Conservation (phyloP, 805 yeast species). For the Metschnikowia peoriensis region DNA sequence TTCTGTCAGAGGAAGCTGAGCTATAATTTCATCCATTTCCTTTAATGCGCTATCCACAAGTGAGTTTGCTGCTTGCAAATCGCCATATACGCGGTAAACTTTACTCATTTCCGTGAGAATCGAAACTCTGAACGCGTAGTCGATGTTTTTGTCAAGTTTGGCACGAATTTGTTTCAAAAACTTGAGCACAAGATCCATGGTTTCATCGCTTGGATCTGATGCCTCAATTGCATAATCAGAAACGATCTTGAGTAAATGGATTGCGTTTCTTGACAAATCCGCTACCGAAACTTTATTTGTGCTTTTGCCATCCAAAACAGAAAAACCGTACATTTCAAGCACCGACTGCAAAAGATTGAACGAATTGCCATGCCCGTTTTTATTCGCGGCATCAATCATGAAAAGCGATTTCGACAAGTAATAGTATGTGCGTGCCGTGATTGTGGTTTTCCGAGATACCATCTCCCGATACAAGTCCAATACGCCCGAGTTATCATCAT, state of each 20-base stretch:
- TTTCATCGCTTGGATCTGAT: conserved; percentile 13
- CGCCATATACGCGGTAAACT: conserved; percentile 25
- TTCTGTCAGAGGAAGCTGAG: conserved; percentile 11
- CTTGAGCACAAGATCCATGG: conserved; percentile 25
- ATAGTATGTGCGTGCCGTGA: conserved; percentile 30
- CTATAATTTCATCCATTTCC: conserved; percentile 21
- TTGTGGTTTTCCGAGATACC: conserved; percentile 25
- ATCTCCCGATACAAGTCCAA: conserved; percentile 33
- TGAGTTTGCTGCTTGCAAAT: conserved; percentile 21
- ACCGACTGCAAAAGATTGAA: conserved; percentile 29
- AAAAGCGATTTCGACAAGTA: conserved; percentile 32
- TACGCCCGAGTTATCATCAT: conserved; percentile 23
- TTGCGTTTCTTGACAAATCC: conserved; percentile 18
- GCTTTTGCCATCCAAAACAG: conserved; percentile 7
- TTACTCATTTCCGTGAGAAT: conserved; percentile 30
- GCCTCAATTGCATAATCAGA: conserved; percentile 23
- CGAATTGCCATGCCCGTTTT: conserved; percentile 27
- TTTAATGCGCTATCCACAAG: conserved; percentile 27
- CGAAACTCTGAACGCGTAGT: conserved; percentile 23
- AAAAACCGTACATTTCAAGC: conserved; percentile 32
- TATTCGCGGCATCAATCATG: conserved; percentile 23
- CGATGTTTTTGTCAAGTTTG: conserved; percentile 22
- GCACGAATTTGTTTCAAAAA: conserved; percentile 29
- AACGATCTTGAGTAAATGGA: conserved; percentile 26
- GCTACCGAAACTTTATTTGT: conserved; percentile 5